Conservation (phyloP, 805 yeast species). For the Saturnispora sanitii region DNA sequence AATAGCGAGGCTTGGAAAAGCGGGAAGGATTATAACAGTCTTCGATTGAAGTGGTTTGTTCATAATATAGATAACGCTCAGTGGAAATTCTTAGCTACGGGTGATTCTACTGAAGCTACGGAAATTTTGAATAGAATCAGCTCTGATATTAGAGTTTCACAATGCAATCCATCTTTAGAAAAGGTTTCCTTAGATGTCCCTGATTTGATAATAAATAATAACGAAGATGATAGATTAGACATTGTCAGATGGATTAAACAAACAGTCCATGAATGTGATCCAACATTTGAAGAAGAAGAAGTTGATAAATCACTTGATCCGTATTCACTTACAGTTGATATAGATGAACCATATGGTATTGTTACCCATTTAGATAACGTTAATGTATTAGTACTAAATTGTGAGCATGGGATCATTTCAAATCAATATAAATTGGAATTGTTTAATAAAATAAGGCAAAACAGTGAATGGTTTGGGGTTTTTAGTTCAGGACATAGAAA, state of each 20-base stretch:
- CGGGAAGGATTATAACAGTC: constrained; percentile 15
- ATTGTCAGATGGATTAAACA: constrained; percentile 23
- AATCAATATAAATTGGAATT: not conserved
- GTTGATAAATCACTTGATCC: constrained; percentile 9
- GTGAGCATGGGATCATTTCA: not conserved
- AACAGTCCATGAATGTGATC: not conserved
- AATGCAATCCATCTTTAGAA: too few species aligned
- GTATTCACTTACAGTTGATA: constrained; percentile 20
- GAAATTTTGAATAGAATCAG: not conserved
- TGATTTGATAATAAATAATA: constrained; percentile 11
- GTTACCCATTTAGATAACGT: not conserved
- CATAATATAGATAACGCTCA: constrained; percentile 14
- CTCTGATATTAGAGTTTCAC: not conserved
- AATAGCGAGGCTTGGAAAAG: too few species aligned
- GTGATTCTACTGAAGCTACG: not conserved
- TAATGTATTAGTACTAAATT: not conserved
- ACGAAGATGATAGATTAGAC: constrained; percentile 17
- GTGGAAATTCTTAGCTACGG: constrained; percentile 4
- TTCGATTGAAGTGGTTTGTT: constrained; percentile 25
- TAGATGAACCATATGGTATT: constrained; percentile 17
- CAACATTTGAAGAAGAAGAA: not conserved
- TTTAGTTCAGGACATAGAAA: constrained; percentile 24
- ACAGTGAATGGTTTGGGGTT: constrained; percentile 20
- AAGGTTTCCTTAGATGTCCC: too few species aligned
- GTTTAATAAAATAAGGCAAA: not conserved